Base-by-base conservation (phyloP, 129 eudicot genomes). In the Flaveria bidentis region DNA sequence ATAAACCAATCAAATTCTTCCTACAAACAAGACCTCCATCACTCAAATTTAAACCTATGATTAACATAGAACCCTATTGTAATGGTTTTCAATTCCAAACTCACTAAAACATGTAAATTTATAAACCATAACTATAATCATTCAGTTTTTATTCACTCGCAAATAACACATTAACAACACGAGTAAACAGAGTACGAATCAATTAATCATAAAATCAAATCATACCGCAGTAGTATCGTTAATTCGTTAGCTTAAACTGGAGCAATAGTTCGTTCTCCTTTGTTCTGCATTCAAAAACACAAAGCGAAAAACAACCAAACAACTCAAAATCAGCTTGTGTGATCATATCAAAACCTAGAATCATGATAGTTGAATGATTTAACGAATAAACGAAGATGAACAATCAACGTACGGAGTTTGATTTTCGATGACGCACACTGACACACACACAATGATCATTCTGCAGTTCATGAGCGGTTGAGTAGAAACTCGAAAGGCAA, bases 241-340 rank as follows among this genome's bases (percentile, higher is more conserved):
- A 87, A 91, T 88, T 25, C 41, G 87, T 93, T 75, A 87, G 93
- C 88, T 25, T 89, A 74, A 73, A 89, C 96, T 6, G 91, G 55
- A 53, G 89, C 76, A 52, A 89, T 82, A 8, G 88, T 57, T 91
- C 96, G 87, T 23, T 87, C 13, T 8, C 50, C 41, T 36, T 36
- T 36, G 41, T 36, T 0, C 50, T 45, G 50, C 50, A 8, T 45
- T 45, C 13, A 45, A 45, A 8, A 45, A 45, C 11, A 45, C 50
- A 9, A 52, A 76, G 9, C 63, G 45, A 12, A 25, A 36, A 30
- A 10, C 52, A 28, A 46, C 25, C 16, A 49, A 14, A 15, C 45
- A 56, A 13, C 22, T 36, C 33, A 46, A 42, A 65, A 49, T 36
- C 41, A 36, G 6, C 41, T 36, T 36, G 41, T 64, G 5, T 9